These are phyloP conservation scores for Musa beccarii DNA, from an alignment of 176 grass and related monocot species.

Conservation along the genomic window DNA sequence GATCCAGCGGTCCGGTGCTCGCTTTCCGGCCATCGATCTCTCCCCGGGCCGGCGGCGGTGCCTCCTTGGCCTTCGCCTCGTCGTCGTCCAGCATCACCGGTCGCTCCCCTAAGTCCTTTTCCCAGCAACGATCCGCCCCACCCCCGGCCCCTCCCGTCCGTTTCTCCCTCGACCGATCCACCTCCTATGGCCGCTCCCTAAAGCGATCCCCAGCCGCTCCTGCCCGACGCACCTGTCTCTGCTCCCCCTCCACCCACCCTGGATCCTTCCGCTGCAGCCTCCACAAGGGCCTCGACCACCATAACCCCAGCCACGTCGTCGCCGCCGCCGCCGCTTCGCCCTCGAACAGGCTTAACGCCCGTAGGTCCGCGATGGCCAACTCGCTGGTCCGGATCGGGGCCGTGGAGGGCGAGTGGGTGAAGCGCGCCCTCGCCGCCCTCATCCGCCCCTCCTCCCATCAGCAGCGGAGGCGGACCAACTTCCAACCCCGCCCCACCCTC, in stretches of 20 bases:
- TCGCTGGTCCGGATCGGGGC: constrained; percentile 48
- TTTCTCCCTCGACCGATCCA: neutral
- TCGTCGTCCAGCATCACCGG: neutral
- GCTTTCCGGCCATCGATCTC: neutral
- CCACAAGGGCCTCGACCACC: constrained; percentile 15
- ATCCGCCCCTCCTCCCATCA: constrained; percentile 44
- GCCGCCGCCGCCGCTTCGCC: neutral
- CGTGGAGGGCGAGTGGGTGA: constrained; percentile 47
- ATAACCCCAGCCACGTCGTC: neutral
- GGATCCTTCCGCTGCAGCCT: constrained; percentile 65
- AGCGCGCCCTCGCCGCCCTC: constrained; percentile 39
- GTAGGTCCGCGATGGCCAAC: constrained; percentile 48
- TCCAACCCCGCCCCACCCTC: constrained; percentile 38
- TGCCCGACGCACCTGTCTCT: constrained; percentile 28
- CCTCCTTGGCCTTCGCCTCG: constrained; percentile 2
- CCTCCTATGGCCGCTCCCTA: neutral
- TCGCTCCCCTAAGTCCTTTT: neutral
- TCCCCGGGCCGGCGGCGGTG: neutral
- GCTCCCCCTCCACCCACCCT: constrained; percentile 57
- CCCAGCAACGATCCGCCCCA: neutral
- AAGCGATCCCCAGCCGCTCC: neutral
- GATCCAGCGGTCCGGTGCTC: constrained; percentile 1
- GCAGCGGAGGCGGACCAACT: constrained; percentile 27
- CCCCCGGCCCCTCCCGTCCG: neutral
- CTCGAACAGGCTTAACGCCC: constrained; percentile 26